These are phyloP conservation scores for Sophora flavescens DNA, from an alignment of 306 rosid genomes.

Conservation along the genomic window DNA sequence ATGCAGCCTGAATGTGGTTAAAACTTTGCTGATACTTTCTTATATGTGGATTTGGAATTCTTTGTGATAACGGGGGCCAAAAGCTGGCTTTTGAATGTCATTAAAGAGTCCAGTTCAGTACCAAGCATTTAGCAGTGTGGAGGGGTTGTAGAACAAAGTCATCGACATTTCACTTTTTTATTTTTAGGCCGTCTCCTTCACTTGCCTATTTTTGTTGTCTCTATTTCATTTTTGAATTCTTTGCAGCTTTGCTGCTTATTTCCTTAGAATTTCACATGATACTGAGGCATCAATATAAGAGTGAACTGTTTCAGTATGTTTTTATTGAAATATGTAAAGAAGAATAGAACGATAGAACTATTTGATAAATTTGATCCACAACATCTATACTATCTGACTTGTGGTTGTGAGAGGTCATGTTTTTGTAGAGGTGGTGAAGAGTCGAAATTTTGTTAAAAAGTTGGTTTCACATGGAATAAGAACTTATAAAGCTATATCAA, in stretches of 20 bases:
- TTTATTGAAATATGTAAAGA: constrained; percentile 9
- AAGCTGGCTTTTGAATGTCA: constrained; percentile 22
- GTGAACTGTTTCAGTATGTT: constrained; percentile 7
- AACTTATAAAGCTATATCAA: constrained; percentile 40
- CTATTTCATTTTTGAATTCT: neutral
- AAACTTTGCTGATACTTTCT: neutral
- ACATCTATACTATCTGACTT: constrained; percentile 12
- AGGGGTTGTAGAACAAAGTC: neutral
- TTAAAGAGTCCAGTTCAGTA: neutral
- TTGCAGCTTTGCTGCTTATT: constrained; percentile 12
- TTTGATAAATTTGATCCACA: constrained; percentile 17
- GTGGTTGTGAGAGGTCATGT: constrained; percentile 21
- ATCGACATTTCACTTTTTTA: neutral
- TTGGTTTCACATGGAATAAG: constrained; percentile 43
- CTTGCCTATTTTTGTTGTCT: neutral
- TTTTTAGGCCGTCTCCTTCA: neutral
- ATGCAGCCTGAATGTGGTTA: constrained; percentile 12
- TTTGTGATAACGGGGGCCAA: neutral
- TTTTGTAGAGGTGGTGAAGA: constrained; percentile 25
- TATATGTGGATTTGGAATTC: neutral
- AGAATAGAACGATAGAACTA: neutral
- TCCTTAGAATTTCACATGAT: constrained; percentile 1
- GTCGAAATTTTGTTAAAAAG: constrained; percentile 39
- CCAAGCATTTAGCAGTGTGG: neutral
- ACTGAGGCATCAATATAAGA: neutral